phyloP scores from a whole-genome alignment of 257 asterid genomes.

The Solanum gracilifrons region DNA sequence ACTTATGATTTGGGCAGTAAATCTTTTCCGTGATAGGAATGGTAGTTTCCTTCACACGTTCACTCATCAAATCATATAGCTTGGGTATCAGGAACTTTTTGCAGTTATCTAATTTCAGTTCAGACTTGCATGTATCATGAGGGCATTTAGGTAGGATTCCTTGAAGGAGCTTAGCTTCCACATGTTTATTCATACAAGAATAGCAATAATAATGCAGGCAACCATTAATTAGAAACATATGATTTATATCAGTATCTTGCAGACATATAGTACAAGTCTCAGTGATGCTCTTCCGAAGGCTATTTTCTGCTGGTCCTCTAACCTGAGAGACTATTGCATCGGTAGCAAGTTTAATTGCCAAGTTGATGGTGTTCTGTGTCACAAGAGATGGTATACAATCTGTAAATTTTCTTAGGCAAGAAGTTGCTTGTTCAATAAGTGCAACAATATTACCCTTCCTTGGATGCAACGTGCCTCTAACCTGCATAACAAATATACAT shows the following conservation, averaged over 20 bases:
- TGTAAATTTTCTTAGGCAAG: slow-evolving; percentile 2
- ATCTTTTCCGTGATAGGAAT: slow-evolving; percentile 16
- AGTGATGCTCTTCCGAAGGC: slow-evolving; percentile 1
- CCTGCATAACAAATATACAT: slow-evolving; percentile 22
- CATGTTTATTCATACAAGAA: slow-evolving; percentile 40
- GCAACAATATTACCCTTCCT: slow-evolving; percentile 5
- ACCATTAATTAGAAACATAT: slow-evolving; percentile 27
- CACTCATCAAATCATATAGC: slow-evolving; percentile 7
- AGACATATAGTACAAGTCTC: slow-evolving; percentile 43
- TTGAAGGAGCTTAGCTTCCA: slow-evolving; percentile 40
- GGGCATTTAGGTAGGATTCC: slow-evolving; percentile 24
- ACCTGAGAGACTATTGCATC: slow-evolving; percentile 18
- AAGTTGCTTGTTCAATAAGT: slow-evolving; percentile 20
- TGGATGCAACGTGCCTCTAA: slow-evolving; percentile 15
- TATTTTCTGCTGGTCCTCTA: slow-evolving; percentile 7
- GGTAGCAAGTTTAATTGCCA: not conserved
- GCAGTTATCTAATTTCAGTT: slow-evolving; percentile 14
- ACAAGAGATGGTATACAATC: not conserved
- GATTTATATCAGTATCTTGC: slow-evolving; percentile 24
- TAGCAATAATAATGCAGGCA: slow-evolving; percentile 49
- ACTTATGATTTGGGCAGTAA: slow-evolving; percentile 23
- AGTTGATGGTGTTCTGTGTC: not conserved
- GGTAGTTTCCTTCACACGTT: slow-evolving; percentile 21
- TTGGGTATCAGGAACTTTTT: slow-evolving; percentile 9
- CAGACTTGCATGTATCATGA: slow-evolving; percentile 14